Percentiles rank a stretch among this genome's conserved stretches.
Evolutionary conservation across 129 eudicot species (phyloP).

Genomic region (Scalesia atractyloides): DNA sequence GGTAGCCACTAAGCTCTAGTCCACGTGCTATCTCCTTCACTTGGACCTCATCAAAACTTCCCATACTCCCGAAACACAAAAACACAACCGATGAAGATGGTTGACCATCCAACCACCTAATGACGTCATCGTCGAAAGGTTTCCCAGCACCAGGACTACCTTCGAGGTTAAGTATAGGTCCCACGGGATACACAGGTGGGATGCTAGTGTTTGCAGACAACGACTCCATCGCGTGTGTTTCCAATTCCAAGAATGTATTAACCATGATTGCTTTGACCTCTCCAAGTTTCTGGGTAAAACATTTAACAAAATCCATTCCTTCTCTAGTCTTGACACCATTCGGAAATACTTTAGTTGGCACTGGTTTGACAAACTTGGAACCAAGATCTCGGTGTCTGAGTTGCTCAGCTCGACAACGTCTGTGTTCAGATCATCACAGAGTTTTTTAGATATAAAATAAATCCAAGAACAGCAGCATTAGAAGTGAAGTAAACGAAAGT

Average conservation of each 20-base stretch:
- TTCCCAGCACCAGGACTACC: not conserved
- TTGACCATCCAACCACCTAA: slow-evolving; percentile 36
- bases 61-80: slow-evolving; percentile 43
- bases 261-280: slow-evolving; percentile 27
- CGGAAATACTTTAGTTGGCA: slow-evolving; percentile 17
- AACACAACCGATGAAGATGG: slow-evolving; percentile 43
- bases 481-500: slow-evolving; percentile 26
- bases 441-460: slow-evolving; percentile 7
- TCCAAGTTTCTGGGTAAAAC: not conserved
- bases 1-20: slow-evolving; percentile 30
- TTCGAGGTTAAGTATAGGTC: slow-evolving; percentile 39
- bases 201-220: not conserved
- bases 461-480: slow-evolving; percentile 20
- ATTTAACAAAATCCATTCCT: slow-evolving; percentile 1
- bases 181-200: slow-evolving; percentile 42
- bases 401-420: not conserved
- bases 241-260: slow-evolving; percentile 30
- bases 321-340: not conserved
- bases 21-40: too few species aligned
- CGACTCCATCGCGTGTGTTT: slow-evolving; percentile 22
- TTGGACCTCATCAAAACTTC: too few species aligned
- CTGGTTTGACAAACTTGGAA: not conserved
- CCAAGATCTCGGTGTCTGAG: not conserved
- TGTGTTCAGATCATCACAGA: not conserved
- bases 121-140: slow-evolving; percentile 7